phyloP scores from a whole-genome alignment of 371 early-diverging fungal species.

The Blyttiomyces sp. region DNA sequence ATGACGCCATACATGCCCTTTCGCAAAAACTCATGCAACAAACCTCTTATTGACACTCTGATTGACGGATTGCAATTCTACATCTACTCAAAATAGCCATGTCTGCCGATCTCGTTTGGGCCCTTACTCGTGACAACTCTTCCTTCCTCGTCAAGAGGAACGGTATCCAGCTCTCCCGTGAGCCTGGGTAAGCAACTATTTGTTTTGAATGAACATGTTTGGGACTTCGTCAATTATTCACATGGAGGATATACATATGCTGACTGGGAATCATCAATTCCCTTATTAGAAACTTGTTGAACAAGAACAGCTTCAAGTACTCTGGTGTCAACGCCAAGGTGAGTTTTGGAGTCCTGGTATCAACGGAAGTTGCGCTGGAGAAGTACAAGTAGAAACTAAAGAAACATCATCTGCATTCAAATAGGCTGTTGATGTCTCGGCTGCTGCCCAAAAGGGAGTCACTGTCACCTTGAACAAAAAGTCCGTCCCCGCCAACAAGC shows the following conservation, averaged over 20 bases:
- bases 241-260: too few relatives aligned
- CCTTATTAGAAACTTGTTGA: conserved; percentile 69
- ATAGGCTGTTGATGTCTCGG: conserved; percentile 31
- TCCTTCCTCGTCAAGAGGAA: conserved; percentile 85
- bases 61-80: too few relatives aligned
- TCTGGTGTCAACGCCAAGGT: conserved; percentile 70
- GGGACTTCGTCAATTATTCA: too few relatives aligned
- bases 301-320: conserved; percentile 83
- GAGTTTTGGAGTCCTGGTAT: background rate
- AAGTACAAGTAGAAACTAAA: background rate
- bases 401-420: background rate
- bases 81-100: too few relatives aligned
- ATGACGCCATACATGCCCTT: too few relatives aligned
- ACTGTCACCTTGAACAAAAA: conserved; percentile 64
- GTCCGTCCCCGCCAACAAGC: conserved; percentile 50
- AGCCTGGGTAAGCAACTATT: conserved; percentile 48
- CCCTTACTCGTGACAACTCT: conserved; percentile 79
- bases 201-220: background rate
- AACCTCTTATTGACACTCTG: too few relatives aligned
- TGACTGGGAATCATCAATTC: too few relatives aligned
- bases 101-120: conserved; percentile 78
- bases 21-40: too few relatives aligned
- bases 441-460: conserved; percentile 54
- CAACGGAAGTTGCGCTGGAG: background rate
- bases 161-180: conserved; percentile 76